A percentile compares a stretch with the other conserved stretches of the same genome.
These are phyloP conservation scores for Xylaria sp. DNA, from an alignment of 2,329 filamentous ascomycete species.

Conservation along the genomic window DNA sequence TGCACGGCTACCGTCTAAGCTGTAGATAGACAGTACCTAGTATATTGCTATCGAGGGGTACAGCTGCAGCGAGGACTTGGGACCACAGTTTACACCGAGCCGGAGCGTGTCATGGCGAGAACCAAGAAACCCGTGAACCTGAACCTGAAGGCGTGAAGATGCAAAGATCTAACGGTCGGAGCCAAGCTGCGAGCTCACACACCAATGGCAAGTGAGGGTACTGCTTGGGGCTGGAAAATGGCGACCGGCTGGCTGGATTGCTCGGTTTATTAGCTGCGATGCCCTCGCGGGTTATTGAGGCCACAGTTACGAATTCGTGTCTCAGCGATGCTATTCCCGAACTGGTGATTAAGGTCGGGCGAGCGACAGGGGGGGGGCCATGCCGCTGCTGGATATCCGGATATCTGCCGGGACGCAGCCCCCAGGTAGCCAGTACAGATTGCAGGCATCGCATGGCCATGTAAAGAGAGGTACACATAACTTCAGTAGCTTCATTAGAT, in stretches of 20 bases:
- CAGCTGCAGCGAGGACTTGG: background rate
- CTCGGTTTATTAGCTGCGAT: conserved; percentile 1
- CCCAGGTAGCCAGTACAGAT: conserved; percentile 1
- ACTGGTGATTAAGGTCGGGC: conserved; percentile 31
- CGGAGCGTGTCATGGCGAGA: conserved; percentile 27
- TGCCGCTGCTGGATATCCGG: conserved; percentile 47
- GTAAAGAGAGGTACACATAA: background rate
- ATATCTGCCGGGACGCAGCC: conserved; percentile 45
- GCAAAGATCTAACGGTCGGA: background rate
- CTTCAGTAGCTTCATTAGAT: background rate
- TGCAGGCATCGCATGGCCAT: background rate
- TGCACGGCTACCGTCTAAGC: background rate
- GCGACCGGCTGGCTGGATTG: conserved; percentile 7
- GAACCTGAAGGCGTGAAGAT: background rate
- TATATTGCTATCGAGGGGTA: conserved; percentile 10
- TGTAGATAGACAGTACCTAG: background rate
- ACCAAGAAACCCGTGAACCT: background rate
- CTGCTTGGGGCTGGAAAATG: background rate
- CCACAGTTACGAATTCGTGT: conserved; percentile 43
- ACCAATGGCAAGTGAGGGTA: conserved; percentile 7
- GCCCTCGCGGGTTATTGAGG: conserved; percentile 32
- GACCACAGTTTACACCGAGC: conserved; percentile 26
- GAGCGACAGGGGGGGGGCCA: conserved; percentile 2
- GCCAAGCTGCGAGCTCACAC: background rate
- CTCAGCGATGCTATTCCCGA: conserved; percentile 39